Base-by-base conservation (phyloP, 495 filamentous ascomycete species). In the Daldinia concentrica region DNA sequence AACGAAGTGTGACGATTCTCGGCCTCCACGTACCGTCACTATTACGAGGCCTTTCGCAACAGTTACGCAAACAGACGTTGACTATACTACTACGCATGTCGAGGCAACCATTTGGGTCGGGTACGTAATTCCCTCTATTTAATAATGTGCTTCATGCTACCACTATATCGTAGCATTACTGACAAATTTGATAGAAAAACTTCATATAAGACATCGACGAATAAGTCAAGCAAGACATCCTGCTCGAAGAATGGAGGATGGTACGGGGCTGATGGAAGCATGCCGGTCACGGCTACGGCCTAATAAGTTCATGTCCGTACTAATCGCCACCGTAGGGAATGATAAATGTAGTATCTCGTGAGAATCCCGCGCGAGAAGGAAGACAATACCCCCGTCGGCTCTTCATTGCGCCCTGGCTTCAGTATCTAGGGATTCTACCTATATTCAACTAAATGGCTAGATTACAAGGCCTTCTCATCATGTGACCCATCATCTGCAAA, bases 191-290 rank as follows among this genome's bases (percentile, higher is more conserved):
- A 27, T 45, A 81, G 80, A 9, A 64, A 75, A 73, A 81, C 80
- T 0, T 66, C 71, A 17, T 80, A 79, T 15, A 76, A 74, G 12
- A 81, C 79, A 12, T 64, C 71, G 41, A 81, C 79, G 6, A 75
- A 82, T 39, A 56, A 72, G 12, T 73, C 67, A 27, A 81, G 78
- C 54, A 78, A 79, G 0, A 81, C 79, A 12, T 77, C 78, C n/a
- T 82, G 80, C 34, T 77, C 74, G 69, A 71, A 61, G n/a, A 64
- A 75, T 24, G 80, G 80, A n/a, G 80, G 80, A 3, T 82, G 78
- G 80, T 77, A 76, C 61, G 73, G 73, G 14, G 69, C 63, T 11
- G 70, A 73, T 26, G 50, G 32, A 12, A n/a, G 27, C n/a, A 27
- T 30, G 7, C 39, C 65, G 5, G 52, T 26, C 7, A 73, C 70